Conservation (phyloP, 2,329 filamentous ascomycete genomes). For the Metarhizium anisopliae region DNA sequence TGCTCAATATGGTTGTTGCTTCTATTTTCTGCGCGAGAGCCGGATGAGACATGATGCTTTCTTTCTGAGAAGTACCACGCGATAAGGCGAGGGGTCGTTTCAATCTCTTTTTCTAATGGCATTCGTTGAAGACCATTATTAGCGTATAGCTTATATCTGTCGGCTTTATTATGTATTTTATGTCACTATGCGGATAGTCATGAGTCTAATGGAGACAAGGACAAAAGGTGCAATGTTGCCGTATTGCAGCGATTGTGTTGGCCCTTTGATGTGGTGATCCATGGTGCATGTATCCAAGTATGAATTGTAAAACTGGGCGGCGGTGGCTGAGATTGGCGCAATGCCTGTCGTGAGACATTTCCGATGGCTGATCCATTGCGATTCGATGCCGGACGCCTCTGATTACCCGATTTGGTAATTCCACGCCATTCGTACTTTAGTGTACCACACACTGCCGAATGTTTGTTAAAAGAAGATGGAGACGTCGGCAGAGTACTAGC, state of each 20-base stretch:
- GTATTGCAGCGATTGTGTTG: background rate
- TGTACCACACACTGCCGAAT: background rate
- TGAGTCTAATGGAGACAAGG: background rate
- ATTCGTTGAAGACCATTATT: background rate
- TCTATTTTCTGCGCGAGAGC: background rate
- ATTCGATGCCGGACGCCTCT: too few species aligned
- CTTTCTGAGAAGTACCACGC: background rate
- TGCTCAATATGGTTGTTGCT: background rate
- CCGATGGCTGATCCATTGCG: background rate
- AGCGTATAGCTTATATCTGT: constrained; percentile 1
- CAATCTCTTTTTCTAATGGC: background rate
- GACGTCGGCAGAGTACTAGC: too few species aligned
- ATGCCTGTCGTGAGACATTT: too few species aligned
- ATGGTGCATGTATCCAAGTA: too few species aligned
- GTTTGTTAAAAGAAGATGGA: too few species aligned
- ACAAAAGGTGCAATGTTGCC: background rate
- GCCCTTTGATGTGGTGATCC: background rate
- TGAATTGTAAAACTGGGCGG: background rate
- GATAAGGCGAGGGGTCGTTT: background rate
- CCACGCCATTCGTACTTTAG: background rate
- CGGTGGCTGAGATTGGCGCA: background rate
- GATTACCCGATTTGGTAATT: background rate
- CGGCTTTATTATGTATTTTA: constrained; percentile 1
- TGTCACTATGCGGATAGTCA: constrained; percentile 1
- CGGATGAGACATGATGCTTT: background rate